A percentile compares a stretch with the other conserved stretches of the same genome.
These are phyloP conservation scores for Arthrobotrys entomopaga DNA, from an alignment of 2,329 filamentous ascomycete species.

Conservation along the genomic window DNA sequence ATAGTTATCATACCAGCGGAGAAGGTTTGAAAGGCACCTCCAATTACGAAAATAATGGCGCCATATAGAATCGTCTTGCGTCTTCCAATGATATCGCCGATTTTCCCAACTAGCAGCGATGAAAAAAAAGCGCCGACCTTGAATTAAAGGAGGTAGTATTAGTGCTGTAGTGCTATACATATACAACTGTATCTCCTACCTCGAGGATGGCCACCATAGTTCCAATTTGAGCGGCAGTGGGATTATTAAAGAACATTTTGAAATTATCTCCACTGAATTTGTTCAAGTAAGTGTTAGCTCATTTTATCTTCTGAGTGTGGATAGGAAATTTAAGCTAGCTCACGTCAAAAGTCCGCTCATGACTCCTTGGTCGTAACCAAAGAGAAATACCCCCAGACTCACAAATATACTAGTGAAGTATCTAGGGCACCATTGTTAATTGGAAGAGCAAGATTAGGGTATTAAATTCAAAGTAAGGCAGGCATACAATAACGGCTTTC, in stretches of 20 bases:
- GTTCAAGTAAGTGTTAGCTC: conserved; percentile 12
- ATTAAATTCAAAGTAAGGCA: conserved; percentile 2
- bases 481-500: conserved; percentile 87
- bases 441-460: background rate
- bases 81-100: conserved; percentile 91
- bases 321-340: conserved; percentile 45
- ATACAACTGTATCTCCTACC: conserved; percentile 11
- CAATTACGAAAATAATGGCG: conserved; percentile 84
- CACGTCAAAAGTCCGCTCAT: conserved; percentile 81
- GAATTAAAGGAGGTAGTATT: conserved; percentile 7
- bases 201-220: conserved; percentile 95
- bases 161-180: background rate
- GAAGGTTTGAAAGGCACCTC: conserved; percentile 84
- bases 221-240: conserved; percentile 84
- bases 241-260: conserved; percentile 90
- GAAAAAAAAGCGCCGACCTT: conserved; percentile 84
- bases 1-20: conserved; percentile 89
- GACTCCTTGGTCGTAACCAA: conserved; percentile 89
- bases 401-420: conserved; percentile 96
- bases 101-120: conserved; percentile 83
- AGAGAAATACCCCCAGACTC: conserved; percentile 85
- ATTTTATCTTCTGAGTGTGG: no score
- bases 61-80: conserved; percentile 92
- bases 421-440: conserved; percentile 64
- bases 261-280: conserved; percentile 79